A percentile compares a stretch with the other conserved stretches of the same genome.
phyloP scores from a whole-genome alignment of 305 asterid species.

The Galium porrigens region DNA sequence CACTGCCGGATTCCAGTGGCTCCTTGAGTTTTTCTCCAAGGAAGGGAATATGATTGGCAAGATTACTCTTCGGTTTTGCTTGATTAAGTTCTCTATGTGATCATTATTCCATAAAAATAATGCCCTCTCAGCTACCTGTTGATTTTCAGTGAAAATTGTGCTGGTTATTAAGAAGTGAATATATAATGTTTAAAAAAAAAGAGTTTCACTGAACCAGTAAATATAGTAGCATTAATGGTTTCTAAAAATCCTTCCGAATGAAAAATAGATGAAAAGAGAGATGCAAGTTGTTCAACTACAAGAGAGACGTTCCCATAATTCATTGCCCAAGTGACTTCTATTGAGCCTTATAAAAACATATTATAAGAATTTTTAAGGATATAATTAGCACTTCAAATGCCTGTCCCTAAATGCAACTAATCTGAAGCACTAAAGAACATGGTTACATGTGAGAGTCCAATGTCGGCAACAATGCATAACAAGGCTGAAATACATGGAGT shows the following conservation, averaged over 20 bases:
- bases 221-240: not conserved
- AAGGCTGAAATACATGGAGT: not conserved
- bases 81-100: slow-evolving; percentile 56
- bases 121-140: slow-evolving; percentile 77
- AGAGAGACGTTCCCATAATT: not conserved
- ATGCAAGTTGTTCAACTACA: not conserved
- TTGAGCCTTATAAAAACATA: not conserved
- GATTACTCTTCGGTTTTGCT: slow-evolving; percentile 53
- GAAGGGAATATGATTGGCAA: slow-evolving; percentile 62
- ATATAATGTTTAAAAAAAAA: not conserved
- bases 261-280: not conserved
- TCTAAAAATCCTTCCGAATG: not conserved
- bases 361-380: not conserved
- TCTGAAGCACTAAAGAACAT: not conserved
- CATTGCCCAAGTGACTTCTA: not conserved
- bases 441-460: not conserved
- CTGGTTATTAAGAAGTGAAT: slow-evolving; percentile 2
- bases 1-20: slow-evolving; percentile 78
- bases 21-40: slow-evolving; percentile 51
- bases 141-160: slow-evolving; percentile 18
- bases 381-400: not conserved
- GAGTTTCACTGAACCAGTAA: not conserved
- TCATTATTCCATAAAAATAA: slow-evolving; percentile 72
- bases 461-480: not conserved
- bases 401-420: not conserved